These are phyloP conservation scores for Phaffia rhodozyma DNA, from an alignment of 1,284 basidiomycete species.

Conservation along the genomic window DNA sequence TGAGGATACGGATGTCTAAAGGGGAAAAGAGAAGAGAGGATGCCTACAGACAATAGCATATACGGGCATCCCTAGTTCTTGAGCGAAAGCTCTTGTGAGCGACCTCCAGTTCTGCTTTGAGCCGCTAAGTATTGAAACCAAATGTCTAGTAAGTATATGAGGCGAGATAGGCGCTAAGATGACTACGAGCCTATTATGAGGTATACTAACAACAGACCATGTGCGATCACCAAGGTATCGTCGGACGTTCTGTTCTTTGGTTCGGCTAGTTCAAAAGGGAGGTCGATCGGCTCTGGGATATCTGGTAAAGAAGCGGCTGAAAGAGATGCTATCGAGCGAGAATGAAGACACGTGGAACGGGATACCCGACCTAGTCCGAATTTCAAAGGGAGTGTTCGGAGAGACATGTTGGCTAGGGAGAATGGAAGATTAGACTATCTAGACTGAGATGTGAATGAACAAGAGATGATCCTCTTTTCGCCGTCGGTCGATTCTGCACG, in stretches of 20 bases:
- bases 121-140: constrained; percentile 29
- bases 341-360: too few species aligned
- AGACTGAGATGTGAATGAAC: too few species aligned
- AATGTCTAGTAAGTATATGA: background rate
- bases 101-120: constrained; percentile 48
- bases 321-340: background rate
- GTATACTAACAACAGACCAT: constrained; percentile 38
- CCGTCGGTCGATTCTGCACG: too few species aligned
- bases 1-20: background rate
- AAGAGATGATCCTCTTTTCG: too few species aligned
- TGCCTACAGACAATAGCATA: constrained; percentile 37
- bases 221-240: constrained; percentile 38
- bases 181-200: background rate
- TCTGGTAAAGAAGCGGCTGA: background rate
- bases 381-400: too few species aligned
- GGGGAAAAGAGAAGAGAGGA: background rate
- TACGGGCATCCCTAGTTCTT: constrained; percentile 38
- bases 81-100: constrained; percentile 39
- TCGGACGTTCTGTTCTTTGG: constrained; percentile 20
- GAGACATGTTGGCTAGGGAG: too few species aligned
- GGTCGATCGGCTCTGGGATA: constrained; percentile 25
- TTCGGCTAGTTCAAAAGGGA: constrained; percentile 30
- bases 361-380: too few species aligned
- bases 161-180: background rate
- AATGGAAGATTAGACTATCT: too few species aligned